Evolutionary conservation across 2,329 filamentous ascomycete genomes (phyloP).

Genomic region (Lachnellula subtilissima): DNA sequence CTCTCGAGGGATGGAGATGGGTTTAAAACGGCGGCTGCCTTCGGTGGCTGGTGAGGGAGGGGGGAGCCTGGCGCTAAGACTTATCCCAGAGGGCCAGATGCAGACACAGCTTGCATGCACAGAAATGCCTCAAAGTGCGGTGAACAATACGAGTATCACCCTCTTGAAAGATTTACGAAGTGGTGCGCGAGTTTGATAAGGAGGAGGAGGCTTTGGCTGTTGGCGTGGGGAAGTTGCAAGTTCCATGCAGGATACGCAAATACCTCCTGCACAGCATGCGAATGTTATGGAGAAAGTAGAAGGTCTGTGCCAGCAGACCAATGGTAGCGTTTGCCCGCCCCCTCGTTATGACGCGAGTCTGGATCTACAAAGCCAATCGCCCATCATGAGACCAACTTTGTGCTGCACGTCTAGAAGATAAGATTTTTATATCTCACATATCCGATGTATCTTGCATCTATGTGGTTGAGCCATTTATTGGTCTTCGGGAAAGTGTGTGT

Average conservation of each 20-base stretch:
- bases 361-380: neutral
- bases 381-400: neutral
- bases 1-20: neutral
- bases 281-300: neutral
- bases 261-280: neutral
- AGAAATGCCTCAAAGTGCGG: conserved; percentile 9
- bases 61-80: conserved; percentile 2
- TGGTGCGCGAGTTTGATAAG: conserved; percentile 3
- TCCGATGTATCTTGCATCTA: neutral
- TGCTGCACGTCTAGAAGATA: neutral
- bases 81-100: neutral
- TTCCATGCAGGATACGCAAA: neutral
- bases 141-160: neutral
- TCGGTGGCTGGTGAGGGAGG: neutral
- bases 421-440: neutral
- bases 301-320: neutral
- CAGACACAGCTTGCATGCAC: neutral
- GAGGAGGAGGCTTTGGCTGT: neutral
- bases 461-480: neutral
- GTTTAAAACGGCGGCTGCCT: neutral
- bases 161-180: neutral
- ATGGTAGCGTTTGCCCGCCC: too few species aligned
- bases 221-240: conserved; percentile 6
- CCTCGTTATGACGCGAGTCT: neutral
- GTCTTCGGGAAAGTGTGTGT: neutral